Conservation (phyloP, 345 rosid genomes). For the Citrus maxima region DNA sequence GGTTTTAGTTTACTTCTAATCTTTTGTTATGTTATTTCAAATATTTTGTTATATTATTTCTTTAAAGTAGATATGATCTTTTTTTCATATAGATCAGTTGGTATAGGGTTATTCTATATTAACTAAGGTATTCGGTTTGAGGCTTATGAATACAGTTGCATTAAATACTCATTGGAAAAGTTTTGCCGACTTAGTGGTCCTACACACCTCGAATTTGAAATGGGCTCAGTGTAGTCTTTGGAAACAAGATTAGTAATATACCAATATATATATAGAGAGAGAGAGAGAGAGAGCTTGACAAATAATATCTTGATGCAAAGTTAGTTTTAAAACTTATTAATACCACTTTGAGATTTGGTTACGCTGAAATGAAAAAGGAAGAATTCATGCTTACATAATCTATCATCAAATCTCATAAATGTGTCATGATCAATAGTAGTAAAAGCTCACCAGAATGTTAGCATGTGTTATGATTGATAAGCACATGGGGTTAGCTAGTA, state of each 20-base stretch:
- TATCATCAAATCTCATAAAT: not conserved
- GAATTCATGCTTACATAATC: not conserved
- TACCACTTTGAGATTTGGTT: not conserved
- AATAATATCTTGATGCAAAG: not conserved
- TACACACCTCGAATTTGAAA: fast-evolving
- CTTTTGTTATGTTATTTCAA: too few species aligned
- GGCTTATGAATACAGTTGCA: fast-evolving
- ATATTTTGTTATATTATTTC: too few species aligned
- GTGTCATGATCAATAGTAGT: not conserved
- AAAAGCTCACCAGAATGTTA: not conserved
- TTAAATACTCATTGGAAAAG: fast-evolving
- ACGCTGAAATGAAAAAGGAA: not conserved
- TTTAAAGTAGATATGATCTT: too few species aligned
- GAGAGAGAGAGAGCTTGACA: too few species aligned
- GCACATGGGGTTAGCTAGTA: not conserved
- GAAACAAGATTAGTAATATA: fast-evolving
- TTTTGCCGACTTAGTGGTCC: fast-evolving
- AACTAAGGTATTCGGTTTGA: fast-evolving
- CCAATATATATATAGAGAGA: too few species aligned
- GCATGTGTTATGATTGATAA: not conserved
- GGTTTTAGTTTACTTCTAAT: too few species aligned
- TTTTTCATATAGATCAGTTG: too few species aligned
- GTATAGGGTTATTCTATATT: too few species aligned
- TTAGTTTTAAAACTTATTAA: too few species aligned
- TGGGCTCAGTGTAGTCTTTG: too few species aligned